Base-by-base conservation (phyloP, 352 stramenopile species). In the Phytophthora foliorum region DNA sequence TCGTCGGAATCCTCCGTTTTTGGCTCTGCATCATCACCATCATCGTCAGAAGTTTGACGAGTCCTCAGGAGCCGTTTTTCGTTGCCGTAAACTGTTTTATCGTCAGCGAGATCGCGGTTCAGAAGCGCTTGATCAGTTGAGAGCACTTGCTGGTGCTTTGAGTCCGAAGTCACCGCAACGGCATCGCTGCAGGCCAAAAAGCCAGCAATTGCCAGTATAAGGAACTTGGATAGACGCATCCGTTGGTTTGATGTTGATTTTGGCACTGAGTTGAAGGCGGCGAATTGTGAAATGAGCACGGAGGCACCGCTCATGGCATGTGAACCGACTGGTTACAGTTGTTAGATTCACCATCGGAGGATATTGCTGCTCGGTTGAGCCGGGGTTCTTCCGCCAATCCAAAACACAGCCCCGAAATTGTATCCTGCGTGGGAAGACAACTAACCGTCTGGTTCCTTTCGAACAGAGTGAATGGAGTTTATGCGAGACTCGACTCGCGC, bases 211-310 rank as follows among this genome's bases (percentile, higher is more conserved):
- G 31, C 54, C 9, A 65, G 49, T 7, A 50, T 4, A 4, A 70
- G 2, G 14, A 46, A 55, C 36, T 25, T 34, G 25, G 24, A 34
- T 17, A 65, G 17, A 22, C 63, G 63, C 63, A 70, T 70, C 10
- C 5, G 7, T 32, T 1, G 2, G 25, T 29, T 32, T 32, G 29
- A 32, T 32, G 7, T 32, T 32, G 29, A 32, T 56, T 13, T 36
- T 42, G 29, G 14, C 29, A 29, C 17, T 56, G 48, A 32, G 29
- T 32, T 10, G 7, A 6, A 21, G 34, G n/a, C 38, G 34, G 57
- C 6, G 11, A 52, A 52, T 59, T 58, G 52, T 9, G 19, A 66
- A 66, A 36, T 66, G 58, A 66, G 22, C 11, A 19, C 27, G n/a
- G 19, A 32, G 10, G 16, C 6, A 2, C 25, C 25, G 3, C 25